A percentile compares a stretch with the other conserved stretches of the same genome.
Evolutionary conservation across 108 stramenopile species (phyloP).

Genomic region (Craspedostauros australis): DNA sequence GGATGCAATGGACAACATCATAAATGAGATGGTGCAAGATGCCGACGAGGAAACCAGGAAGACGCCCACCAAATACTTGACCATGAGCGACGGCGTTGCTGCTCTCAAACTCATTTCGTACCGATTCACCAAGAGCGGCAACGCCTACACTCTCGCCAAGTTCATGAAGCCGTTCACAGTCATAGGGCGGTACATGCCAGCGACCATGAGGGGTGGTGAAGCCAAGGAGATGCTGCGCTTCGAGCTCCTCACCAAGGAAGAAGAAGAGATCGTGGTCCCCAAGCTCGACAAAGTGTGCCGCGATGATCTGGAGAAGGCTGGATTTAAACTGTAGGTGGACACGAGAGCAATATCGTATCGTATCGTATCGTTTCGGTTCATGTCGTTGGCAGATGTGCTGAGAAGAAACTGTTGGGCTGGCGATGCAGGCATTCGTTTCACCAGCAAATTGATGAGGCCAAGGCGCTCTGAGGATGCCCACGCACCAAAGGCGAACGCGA

Average conservation of each 20-base stretch:
- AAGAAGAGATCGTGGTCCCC: conserved; percentile 32
- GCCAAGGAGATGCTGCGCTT: conserved; percentile 21
- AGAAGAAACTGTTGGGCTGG: too few species aligned
- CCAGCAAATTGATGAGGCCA: too few species aligned
- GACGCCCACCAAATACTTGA: conserved; percentile 9
- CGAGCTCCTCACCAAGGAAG: conserved; percentile 37
- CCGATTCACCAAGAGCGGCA: conserved; percentile 19
- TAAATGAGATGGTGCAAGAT: conserved; percentile 23
- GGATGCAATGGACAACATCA: conserved; percentile 23
- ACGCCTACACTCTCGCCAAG: conserved; percentile 41
- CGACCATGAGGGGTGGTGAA: conserved; percentile 1
- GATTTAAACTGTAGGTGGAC: too few species aligned
- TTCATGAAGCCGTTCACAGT: conserved; percentile 31
- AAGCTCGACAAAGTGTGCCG: conserved; percentile 30
- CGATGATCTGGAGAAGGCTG: conserved; percentile 25
- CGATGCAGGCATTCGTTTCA: too few species aligned
- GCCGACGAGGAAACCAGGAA: conserved; percentile 10
- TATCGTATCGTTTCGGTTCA: too few species aligned
- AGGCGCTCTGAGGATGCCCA: too few species aligned
- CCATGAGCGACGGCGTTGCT: conserved; percentile 20
- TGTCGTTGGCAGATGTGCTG: too few species aligned
- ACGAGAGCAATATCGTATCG: too few species aligned
- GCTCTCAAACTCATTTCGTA: conserved; percentile 42
- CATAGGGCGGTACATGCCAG: too few species aligned
- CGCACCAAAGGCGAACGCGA: too few species aligned